Conservation (phyloP, 2,329 filamentous ascomycete genomes). For the Pseudogymnoascus sp. region DNA sequence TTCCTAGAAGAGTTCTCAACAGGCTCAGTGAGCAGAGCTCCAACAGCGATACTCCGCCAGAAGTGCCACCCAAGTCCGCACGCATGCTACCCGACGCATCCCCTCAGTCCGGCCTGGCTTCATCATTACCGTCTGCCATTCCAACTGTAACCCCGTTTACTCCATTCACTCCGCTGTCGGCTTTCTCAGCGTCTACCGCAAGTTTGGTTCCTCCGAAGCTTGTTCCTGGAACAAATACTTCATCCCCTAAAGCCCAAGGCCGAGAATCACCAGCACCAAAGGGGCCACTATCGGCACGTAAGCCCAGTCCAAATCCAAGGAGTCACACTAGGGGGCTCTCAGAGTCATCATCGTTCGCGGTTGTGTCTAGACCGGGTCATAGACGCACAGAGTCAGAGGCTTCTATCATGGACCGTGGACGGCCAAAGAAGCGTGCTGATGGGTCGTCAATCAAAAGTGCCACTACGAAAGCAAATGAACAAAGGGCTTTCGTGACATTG, state of each 20-base stretch:
- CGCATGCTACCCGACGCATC: conserved; percentile 38
- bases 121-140: background rate
- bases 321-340: conserved; percentile 1
- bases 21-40: conserved; percentile 18
- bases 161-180: conserved; percentile 38
- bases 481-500: conserved; percentile 52
- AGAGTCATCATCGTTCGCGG: background rate
- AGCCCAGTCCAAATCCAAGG: conserved; percentile 4
- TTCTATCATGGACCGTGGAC: conserved; percentile 53
- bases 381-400: conserved; percentile 49
- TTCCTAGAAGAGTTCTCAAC: conserved; percentile 3
- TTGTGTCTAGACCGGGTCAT: conserved; percentile 31
- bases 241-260: conserved; percentile 13
- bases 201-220: background rate
- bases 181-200: background rate
- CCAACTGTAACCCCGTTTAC: conserved; percentile 28
- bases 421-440: conserved; percentile 48
- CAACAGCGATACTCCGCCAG: conserved; percentile 34
- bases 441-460: conserved; percentile 29
- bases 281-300: background rate
- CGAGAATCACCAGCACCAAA: conserved; percentile 20
- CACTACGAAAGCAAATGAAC: conserved; percentile 38
- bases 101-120: conserved; percentile 32
- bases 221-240: background rate
- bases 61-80: conserved; percentile 33